A percentile compares a stretch with the other conserved stretches of the same genome.
phyloP scores from a whole-genome alignment of 306 rosid genomes.

The Cucurbita ficifolia region DNA sequence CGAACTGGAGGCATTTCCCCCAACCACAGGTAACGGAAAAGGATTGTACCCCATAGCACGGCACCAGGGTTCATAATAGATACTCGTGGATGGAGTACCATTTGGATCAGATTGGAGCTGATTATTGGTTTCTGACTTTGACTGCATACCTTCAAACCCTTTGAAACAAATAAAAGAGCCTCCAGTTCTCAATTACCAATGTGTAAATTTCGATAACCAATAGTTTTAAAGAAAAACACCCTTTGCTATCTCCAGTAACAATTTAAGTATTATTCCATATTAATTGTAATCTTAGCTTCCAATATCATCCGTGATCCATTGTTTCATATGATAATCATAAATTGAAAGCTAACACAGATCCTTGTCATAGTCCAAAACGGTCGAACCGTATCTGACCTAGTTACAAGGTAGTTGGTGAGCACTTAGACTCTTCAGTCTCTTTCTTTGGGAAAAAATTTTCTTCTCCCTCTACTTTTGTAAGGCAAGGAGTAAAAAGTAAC shows the following conservation, averaged over 20 bases:
- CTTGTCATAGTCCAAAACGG: neutral
- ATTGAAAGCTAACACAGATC: neutral
- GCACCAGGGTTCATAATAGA: constrained; percentile 88
- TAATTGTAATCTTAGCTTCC: neutral
- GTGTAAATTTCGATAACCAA: neutral
- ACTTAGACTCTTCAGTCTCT: neutral
- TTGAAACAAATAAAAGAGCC: neutral
- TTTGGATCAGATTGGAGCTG: constrained; percentile 26
- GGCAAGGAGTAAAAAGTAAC: neutral
- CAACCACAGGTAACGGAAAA: constrained; percentile 27
- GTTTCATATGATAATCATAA: neutral
- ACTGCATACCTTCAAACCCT: constrained; percentile 56
- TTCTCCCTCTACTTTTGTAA: neutral
- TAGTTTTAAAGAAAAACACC: neutral
- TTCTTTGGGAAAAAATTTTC: neutral
- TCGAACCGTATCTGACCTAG: neutral
- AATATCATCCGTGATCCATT: neutral
- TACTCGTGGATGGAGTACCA: constrained; percentile 30
- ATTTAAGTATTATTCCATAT: neutral
- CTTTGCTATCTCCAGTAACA: neutral
- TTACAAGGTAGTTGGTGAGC: neutral
- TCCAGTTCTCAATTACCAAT: neutral
- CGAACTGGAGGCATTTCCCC: constrained; percentile 44
- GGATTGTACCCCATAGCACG: constrained; percentile 50
- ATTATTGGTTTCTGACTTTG: constrained; percentile 50